phyloP scores from a whole-genome alignment of 2,329 filamentous ascomycete genomes.

The Venturia nashicola region DNA sequence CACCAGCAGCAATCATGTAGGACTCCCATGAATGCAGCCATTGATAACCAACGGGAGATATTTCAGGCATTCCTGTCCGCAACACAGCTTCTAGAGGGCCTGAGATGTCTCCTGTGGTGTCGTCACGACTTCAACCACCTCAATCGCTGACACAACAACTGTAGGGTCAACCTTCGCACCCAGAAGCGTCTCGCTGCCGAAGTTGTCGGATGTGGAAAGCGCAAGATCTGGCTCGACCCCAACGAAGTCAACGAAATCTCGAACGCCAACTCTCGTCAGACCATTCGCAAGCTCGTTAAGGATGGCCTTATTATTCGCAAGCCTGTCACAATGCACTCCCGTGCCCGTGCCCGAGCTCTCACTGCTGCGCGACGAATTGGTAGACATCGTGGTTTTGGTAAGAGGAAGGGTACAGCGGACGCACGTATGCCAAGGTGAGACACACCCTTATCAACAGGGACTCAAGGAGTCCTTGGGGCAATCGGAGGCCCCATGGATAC shows the following conservation, averaged over 20 bases:
- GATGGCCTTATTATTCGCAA: slow-evolving; percentile 99
- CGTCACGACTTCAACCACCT: background rate
- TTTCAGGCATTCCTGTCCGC: background rate
- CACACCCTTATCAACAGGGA: background rate
- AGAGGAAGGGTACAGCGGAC: slow-evolving; percentile 99
- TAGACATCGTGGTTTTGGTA: slow-evolving; percentile 98
- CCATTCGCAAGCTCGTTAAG: slow-evolving; percentile 97
- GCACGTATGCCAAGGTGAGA: slow-evolving; percentile 96
- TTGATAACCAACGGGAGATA: background rate
- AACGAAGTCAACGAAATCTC: slow-evolving; percentile 99
- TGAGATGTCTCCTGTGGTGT: background rate
- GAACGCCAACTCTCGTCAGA: slow-evolving; percentile 99
- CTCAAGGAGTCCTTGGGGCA: background rate
- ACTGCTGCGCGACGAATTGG: slow-evolving; percentile 89
- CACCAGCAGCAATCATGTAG: background rate
- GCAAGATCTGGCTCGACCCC: slow-evolving; percentile 99
- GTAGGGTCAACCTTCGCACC: slow-evolving; percentile 98
- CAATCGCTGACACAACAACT: slow-evolving; percentile 1
- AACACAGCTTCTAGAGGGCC: background rate
- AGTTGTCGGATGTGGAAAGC: slow-evolving; percentile 97
- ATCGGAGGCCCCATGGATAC: background rate
- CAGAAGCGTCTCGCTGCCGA: slow-evolving; percentile 99
- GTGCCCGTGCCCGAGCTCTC: slow-evolving; percentile 88
- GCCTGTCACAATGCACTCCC: slow-evolving; percentile 99
- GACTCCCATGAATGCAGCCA: background rate